A percentile compares a stretch with the other conserved stretches of the same genome.
These are phyloP conservation scores for Tolypocladium pustulatum DNA, from an alignment of 2,329 filamentous ascomycete genomes.

Conservation along the genomic window DNA sequence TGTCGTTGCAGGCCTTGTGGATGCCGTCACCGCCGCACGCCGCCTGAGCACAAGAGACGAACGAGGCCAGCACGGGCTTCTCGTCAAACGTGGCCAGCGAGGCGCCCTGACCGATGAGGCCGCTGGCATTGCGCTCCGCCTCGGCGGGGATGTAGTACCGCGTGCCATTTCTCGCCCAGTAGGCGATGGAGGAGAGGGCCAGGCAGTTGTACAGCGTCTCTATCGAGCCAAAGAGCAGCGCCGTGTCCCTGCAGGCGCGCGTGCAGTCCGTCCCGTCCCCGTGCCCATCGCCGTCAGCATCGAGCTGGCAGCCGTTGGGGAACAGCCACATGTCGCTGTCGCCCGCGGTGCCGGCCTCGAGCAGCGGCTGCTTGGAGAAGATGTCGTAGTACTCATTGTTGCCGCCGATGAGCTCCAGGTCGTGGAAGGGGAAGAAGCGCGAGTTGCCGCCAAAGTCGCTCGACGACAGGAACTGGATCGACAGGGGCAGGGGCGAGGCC, in stretches of 20 bases:
- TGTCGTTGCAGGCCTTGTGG: slow-evolving; percentile 17
- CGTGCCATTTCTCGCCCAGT: slow-evolving; percentile 19
- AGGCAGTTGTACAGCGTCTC: slow-evolving; percentile 29
- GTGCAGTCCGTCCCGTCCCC: slow-evolving; percentile 19
- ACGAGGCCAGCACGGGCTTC: slow-evolving; percentile 17
- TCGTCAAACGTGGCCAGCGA: slow-evolving; percentile 20
- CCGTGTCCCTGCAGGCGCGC: slow-evolving; percentile 18
- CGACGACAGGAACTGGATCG: slow-evolving; percentile 14
- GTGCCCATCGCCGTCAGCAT: slow-evolving; percentile 2
- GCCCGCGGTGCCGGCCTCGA: slow-evolving; percentile 21
- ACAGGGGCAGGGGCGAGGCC: slow-evolving; percentile 6
- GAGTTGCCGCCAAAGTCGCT: slow-evolving; percentile 19
- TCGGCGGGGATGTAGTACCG: slow-evolving; percentile 19
- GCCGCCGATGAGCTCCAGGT: slow-evolving; percentile 19
- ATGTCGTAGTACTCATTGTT: slow-evolving; percentile 10
- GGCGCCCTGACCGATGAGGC: slow-evolving; percentile 21
- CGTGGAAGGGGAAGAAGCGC: slow-evolving; percentile 26
- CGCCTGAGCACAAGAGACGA: slow-evolving; percentile 23
- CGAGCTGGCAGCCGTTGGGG: slow-evolving; percentile 19
- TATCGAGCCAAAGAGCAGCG: slow-evolving; percentile 21
- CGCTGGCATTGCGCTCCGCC: slow-evolving; percentile 25
- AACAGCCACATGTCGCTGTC: slow-evolving; percentile 20
- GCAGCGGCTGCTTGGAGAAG: slow-evolving; percentile 21
- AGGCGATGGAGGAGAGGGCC: slow-evolving; percentile 21
- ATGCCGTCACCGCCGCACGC: slow-evolving; percentile 23